Evolutionary conservation across 106 monocot species (phyloP).

Genomic region (Alisma plantagoaquatica): DNA sequence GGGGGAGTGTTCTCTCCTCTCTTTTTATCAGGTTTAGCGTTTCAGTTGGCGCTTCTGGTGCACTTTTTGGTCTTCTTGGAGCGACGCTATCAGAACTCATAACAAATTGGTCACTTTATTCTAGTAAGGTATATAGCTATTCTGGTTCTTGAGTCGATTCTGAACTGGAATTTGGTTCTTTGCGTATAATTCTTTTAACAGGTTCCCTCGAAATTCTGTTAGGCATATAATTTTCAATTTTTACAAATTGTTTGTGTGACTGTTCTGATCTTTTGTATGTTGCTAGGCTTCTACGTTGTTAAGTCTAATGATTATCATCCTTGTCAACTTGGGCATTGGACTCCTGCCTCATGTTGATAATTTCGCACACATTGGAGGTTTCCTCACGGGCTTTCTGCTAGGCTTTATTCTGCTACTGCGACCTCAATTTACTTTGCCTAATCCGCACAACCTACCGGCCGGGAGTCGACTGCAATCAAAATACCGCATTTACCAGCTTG

Average conservation of each 20-base stretch:
- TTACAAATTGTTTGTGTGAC: too few relatives aligned
- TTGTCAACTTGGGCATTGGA: slow-evolving; percentile 10
- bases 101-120: slow-evolving; percentile 14
- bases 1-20: slow-evolving; percentile 12
- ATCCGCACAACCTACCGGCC: not conserved
- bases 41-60: slow-evolving; percentile 17
- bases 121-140: slow-evolving; percentile 3
- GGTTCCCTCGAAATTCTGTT: too few relatives aligned
- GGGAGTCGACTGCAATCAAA: not conserved
- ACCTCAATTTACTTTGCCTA: slow-evolving; percentile 10
- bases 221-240: too few relatives aligned
- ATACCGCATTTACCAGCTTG: slow-evolving; percentile 3
- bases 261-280: too few relatives aligned
- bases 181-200: not conserved
- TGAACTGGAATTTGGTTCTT: too few relatives aligned
- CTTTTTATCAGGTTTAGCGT: slow-evolving; percentile 3
- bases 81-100: slow-evolving; percentile 14
- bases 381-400: slow-evolving; percentile 11
- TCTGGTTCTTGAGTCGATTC: too few relatives aligned
- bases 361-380: slow-evolving; percentile 17
- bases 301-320: slow-evolving; percentile 1
- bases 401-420: slow-evolving; percentile 11
- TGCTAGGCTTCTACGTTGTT: slow-evolving; percentile 6
- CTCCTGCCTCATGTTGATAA: slow-evolving; percentile 13
- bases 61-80: slow-evolving; percentile 16